Evolutionary conservation across 306 rosid genomes (phyloP).

Genomic region (Alnus glutinosa): DNA sequence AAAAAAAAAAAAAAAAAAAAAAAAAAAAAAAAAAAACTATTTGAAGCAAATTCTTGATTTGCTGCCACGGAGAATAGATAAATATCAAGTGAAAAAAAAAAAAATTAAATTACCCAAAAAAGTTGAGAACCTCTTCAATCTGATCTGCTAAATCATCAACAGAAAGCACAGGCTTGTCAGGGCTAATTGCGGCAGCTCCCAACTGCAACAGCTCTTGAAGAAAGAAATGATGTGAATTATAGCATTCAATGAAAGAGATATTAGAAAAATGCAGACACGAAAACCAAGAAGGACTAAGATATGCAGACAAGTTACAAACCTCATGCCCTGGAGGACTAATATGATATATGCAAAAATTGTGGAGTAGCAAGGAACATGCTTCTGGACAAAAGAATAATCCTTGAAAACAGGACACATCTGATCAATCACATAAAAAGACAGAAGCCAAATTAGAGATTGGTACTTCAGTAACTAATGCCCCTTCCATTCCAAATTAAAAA

Average conservation of each 20-base stretch:
- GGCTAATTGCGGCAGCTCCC: slow-evolving; percentile 73
- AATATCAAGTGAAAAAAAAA: slow-evolving; percentile 5
- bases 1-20: not conserved
- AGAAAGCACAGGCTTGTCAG: slow-evolving; percentile 63
- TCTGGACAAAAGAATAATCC: slow-evolving; percentile 92
- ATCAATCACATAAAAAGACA: slow-evolving; percentile 38
- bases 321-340: slow-evolving; percentile 99
- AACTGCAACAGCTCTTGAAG: slow-evolving; percentile 83
- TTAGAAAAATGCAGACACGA: slow-evolving; percentile 9
- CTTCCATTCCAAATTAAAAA: no score
- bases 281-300: slow-evolving; percentile 20
- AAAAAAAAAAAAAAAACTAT: not conserved
- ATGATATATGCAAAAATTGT: slow-evolving; percentile 96
- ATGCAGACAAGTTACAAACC: slow-evolving; percentile 59
- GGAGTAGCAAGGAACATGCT: slow-evolving; percentile 83
- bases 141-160: slow-evolving; percentile 96
- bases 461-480: slow-evolving; percentile 8
- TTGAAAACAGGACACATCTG: slow-evolving; percentile 97
- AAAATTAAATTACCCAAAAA: slow-evolving; percentile 66
- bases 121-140: slow-evolving; percentile 86
- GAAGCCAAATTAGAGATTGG: slow-evolving; percentile 30
- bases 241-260: slow-evolving; percentile 18
- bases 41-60: not conserved
- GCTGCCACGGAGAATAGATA: slow-evolving; percentile 3
- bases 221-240: slow-evolving; percentile 44